phyloP scores from a whole-genome alignment of 2,329 filamentous ascomycete species.

The Sporothrix luriei region DNA sequence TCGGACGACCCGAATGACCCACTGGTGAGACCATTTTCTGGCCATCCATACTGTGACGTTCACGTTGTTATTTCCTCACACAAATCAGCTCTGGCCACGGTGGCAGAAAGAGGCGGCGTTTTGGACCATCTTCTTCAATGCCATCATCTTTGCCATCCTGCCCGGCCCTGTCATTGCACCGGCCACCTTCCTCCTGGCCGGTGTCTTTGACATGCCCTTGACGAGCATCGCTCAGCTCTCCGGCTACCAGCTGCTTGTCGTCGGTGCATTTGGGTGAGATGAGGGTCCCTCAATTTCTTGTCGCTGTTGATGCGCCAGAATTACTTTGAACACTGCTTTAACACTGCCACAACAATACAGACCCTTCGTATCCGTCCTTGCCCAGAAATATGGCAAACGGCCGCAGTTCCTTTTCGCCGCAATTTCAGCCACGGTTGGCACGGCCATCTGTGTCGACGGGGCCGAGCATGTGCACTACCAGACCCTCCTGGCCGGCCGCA shows the following conservation, averaged over 20 bases:
- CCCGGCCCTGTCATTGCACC: conserved; percentile 36
- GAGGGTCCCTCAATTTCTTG: background rate
- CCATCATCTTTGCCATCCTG: conserved; percentile 37
- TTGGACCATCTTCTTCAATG: conserved; percentile 35
- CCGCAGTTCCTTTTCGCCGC: conserved; percentile 43
- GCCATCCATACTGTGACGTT: background rate
- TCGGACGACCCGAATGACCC: conserved; percentile 35
- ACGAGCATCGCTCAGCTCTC: conserved; percentile 38
- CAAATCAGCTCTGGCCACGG: conserved; percentile 34
- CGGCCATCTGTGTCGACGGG: conserved; percentile 40
- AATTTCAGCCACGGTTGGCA: conserved; percentile 40
- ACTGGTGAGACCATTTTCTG: conserved; percentile 27
- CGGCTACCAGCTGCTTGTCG: conserved; percentile 37
- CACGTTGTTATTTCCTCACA: conserved; percentile 1
- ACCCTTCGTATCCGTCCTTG: conserved; percentile 42
- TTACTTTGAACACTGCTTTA: background rate
- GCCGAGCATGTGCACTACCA: conserved; percentile 39
- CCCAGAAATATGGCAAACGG: conserved; percentile 44
- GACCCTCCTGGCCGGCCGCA: conserved; percentile 42
- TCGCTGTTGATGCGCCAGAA: background rate
- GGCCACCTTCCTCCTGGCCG: conserved; percentile 35
- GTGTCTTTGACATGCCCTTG: conserved; percentile 38
- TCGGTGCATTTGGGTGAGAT: conserved; percentile 34
- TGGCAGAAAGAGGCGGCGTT: conserved; percentile 38
- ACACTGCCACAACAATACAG: background rate